A percentile compares a stretch with the other conserved stretches of the same genome.
phyloP scores from a whole-genome alignment of 1,284 basidiomycete species.

The Trametes hirsuta region DNA sequence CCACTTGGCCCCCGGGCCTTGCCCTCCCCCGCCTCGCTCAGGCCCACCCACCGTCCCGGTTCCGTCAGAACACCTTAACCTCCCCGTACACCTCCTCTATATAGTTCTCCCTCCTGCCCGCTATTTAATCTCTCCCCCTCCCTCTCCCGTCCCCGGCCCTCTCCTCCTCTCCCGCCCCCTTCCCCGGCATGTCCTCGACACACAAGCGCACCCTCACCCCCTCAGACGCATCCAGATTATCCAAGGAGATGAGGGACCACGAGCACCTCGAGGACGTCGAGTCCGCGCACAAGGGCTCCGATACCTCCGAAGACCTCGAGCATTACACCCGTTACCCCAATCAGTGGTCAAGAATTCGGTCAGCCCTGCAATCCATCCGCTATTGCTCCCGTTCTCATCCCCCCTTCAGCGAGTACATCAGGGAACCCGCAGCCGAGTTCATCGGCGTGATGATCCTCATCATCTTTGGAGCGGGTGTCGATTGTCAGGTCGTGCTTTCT shows the following conservation, averaged over 20 bases:
- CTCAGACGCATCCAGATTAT: constrained; percentile 14
- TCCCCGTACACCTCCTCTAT: background rate
- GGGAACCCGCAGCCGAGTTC: constrained; percentile 72
- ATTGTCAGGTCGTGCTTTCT: constrained; percentile 66
- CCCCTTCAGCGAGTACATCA: constrained; percentile 43
- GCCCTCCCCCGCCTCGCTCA: constrained; percentile 6
- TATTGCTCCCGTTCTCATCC: constrained; percentile 2
- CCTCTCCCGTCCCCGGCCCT: constrained; percentile 1
- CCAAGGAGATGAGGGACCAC: constrained; percentile 19
- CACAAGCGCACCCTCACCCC: constrained; percentile 18
- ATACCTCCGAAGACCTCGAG: constrained; percentile 14
- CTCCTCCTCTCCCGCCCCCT: background rate
- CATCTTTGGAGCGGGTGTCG: constrained; percentile 65
- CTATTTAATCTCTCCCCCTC: constrained; percentile 15
- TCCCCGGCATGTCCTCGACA: constrained; percentile 16
- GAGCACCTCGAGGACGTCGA: constrained; percentile 21
- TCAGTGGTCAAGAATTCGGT: constrained; percentile 61
- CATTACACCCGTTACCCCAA: constrained; percentile 49
- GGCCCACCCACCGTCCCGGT: constrained; percentile 6
- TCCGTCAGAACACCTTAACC: constrained; percentile 10
- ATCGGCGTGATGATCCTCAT: constrained; percentile 68
- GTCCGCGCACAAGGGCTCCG: constrained; percentile 1
- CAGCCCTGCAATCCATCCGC: constrained; percentile 19
- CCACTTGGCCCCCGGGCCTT: constrained; percentile 2
- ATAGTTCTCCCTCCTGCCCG: background rate